Evolutionary conservation across 2,329 filamentous ascomycete species (phyloP), one percentile per base, ranked within the genome.

Genomic region (Phialocephala subalpina): DNA sequence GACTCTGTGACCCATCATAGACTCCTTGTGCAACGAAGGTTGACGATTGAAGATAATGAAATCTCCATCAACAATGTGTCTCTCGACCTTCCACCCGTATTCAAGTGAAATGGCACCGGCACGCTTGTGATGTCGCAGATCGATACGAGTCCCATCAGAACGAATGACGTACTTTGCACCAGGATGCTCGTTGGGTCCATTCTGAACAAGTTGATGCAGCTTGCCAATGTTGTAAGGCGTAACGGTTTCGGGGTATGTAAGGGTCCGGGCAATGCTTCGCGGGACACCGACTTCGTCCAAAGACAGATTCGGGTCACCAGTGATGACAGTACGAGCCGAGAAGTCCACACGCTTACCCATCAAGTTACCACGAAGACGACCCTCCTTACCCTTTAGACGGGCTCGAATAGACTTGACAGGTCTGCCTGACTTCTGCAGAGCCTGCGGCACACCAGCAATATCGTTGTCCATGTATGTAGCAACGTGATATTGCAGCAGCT

Each of bases 281-380:
- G 96, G 96, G 52, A 99, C 96, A 80, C 97, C 96, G 68, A 99
- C 97, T 82, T 99, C 94, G 76, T 99, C 95, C 33, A 99, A 86
- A 33, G 94, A 97, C 72, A 99, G 82, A 77, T 98, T 99, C 66
- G 96, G 96, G 77, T 99, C 96, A 82, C 96, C 96, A 60, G 97
- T 99, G 79, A 99, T 99, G 82, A 99, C 96, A 36, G 97, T 99
- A 90, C 96, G 96, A 42, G 97, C 97, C 0, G 97, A 99, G 77
- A 99, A 99, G 78, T 99, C 96, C 67, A 99, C 96, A 88, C 94
- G 94, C 82, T 99, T 99, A 70, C 96, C 96, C 97, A 99, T 99
- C 85, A 99, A 84, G 80, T 99, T 99, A 77, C 97, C 96, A 82
- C 96, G 91, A 27, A 99, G 88, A 85, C 96, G 94, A 73, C 96